Evolutionary conservation across 768 basidiomycete genomes (phyloP).

Genomic region (Lactarius deliciosus): DNA sequence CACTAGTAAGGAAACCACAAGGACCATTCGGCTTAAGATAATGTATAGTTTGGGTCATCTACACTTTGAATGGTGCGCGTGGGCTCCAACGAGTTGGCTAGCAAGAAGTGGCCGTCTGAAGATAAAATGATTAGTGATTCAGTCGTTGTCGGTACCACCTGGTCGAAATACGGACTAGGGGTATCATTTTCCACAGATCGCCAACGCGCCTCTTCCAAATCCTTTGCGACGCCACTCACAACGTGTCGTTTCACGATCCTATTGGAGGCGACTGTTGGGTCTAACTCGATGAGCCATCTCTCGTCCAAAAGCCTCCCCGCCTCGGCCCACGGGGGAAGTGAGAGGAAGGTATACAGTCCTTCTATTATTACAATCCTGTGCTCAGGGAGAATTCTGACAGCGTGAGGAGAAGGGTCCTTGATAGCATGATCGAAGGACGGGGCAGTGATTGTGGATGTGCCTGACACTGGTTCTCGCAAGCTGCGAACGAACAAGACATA

Average conservation of each 20-base stretch:
- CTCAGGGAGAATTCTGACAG: slow-evolving; percentile 53
- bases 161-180: slow-evolving; percentile 54
- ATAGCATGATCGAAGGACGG: slow-evolving; percentile 86
- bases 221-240: slow-evolving; percentile 68
- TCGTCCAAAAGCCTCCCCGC: slow-evolving; percentile 71
- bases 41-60: slow-evolving; percentile 39
- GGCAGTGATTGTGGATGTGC: slow-evolving; percentile 48
- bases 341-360: slow-evolving; percentile 83
- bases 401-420: slow-evolving; percentile 76
- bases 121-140: not conserved
- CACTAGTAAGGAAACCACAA: not conserved
- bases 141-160: not conserved
- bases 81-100: slow-evolving; percentile 41
- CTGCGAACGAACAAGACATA: slow-evolving; percentile 67
- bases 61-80: slow-evolving; percentile 45
- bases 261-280: slow-evolving; percentile 51
- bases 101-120: slow-evolving; percentile 47
- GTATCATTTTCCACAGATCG: slow-evolving; percentile 77
- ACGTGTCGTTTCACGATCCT: slow-evolving; percentile 74
- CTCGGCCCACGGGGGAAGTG: slow-evolving; percentile 68
- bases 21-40: not conserved
- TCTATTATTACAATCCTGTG: slow-evolving; percentile 86
- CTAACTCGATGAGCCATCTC: slow-evolving; percentile 69
- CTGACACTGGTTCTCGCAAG: slow-evolving; percentile 44
- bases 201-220: slow-evolving; percentile 61